Conservation (phyloP, 768 basidiomycete species). For the Lentinula detonsa region DNA sequence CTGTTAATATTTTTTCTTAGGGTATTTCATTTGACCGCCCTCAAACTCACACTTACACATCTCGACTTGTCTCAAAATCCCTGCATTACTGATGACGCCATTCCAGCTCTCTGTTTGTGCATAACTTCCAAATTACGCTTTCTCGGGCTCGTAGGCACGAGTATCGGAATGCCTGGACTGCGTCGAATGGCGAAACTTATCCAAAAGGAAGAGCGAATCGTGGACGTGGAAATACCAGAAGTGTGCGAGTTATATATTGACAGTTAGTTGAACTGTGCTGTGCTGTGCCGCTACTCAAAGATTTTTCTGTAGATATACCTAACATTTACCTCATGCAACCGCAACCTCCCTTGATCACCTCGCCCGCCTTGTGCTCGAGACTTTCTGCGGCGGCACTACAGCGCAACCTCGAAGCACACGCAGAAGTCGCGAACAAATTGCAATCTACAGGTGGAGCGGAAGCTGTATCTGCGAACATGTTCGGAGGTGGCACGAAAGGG, state of each 20-base stretch:
- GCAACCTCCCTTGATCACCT: slow-evolving; percentile 41
- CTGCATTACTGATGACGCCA: slow-evolving; percentile 47
- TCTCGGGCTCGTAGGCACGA: slow-evolving; percentile 49
- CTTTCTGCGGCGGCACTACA: slow-evolving; percentile 44
- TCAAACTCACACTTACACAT: slow-evolving; percentile 45
- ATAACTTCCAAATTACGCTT: slow-evolving; percentile 37
- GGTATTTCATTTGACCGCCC: slow-evolving; percentile 49
- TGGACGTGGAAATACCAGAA: slow-evolving; percentile 50
- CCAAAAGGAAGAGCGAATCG: slow-evolving; percentile 26
- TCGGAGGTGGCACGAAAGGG: slow-evolving; percentile 35
- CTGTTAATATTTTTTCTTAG: slow-evolving; percentile 23
- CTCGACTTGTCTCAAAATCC: slow-evolving; percentile 51
- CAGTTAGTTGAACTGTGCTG: slow-evolving; percentile 26
- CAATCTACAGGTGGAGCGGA: neutral
- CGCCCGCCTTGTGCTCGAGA: slow-evolving; percentile 30
- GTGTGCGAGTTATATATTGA: slow-evolving; percentile 49
- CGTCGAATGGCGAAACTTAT: slow-evolving; percentile 39
- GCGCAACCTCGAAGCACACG: slow-evolving; percentile 54
- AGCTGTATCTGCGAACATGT: slow-evolving; percentile 34
- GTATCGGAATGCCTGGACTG: slow-evolving; percentile 51
- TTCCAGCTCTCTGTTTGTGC: slow-evolving; percentile 43
- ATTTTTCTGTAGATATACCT: slow-evolving; percentile 31
- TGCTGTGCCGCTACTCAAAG: neutral
- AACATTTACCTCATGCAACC: slow-evolving; percentile 41
- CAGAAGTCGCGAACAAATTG: slow-evolving; percentile 16